Base-by-base conservation (phyloP, 2,329 filamentous ascomycete species). In the Fusarium robinianum region DNA sequence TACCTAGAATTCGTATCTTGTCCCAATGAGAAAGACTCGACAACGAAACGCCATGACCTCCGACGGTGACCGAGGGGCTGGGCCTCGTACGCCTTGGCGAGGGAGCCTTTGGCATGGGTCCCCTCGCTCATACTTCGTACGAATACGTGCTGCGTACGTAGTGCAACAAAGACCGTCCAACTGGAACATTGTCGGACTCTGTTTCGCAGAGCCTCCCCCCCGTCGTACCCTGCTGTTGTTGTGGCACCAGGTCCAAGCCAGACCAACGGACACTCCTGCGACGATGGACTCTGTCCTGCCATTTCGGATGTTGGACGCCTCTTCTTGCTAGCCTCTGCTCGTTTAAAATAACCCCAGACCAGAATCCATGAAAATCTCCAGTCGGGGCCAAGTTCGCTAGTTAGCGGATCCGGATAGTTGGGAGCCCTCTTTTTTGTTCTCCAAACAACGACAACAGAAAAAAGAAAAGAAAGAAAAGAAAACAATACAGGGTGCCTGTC, bases 281-380 rank as follows among this genome's bases (percentile, higher is more conserved):
- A 41, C 42, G 19, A 42, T 47, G 37, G 42, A 36, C n/a, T 17
- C 33, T 32, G 38, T 39, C 47, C 38, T 46, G 47, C 29, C 38
- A 47, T 50, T 39, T 50, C 47, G 43, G 47, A 41, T 35, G 32
- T 26, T 32, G 11, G 35, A 36, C 35, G 46, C 41, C 41, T 45
- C 16, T 29, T 16, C 22, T 22, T 34, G 45, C 29, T 46, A 24
- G 24, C 14, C 8, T 23, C 7, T n/a, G n/a, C n/a, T n/a, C n/a
- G n/a, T n/a, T n/a, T n/a, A n/a, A n/a, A n/a, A n/a, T n/a, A n/a
- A n/a, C n/a, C n/a, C n/a, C n/a, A n/a, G n/a, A n/a, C n/a, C n/a
- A n/a, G n/a, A n/a, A n/a, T n/a, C n/a, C n/a, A n/a, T n/a, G n/a
- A n/a, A n/a, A n/a, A n/a, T n/a, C n/a, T n/a, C n/a, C n/a, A n/a